Conservation (phyloP, 1,139 yeast genomes). For the Blastobotrys ciferrii region DNA sequence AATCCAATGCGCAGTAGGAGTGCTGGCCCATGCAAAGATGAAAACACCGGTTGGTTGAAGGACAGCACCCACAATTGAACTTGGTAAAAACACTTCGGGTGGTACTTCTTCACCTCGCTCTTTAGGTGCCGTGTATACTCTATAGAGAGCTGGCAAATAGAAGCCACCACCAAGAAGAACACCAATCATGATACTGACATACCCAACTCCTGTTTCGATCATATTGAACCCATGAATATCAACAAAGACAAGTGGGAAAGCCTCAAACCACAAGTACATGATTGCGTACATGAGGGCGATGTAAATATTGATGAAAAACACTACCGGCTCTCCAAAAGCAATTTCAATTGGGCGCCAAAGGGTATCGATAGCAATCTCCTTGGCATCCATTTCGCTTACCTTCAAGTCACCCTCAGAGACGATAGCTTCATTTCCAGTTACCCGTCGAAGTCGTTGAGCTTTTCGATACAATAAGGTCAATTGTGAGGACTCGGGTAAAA, state of each 20-base stretch:
- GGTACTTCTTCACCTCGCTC: slow-evolving; percentile 32
- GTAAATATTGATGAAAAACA: slow-evolving; percentile 40
- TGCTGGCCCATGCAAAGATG: slow-evolving; percentile 57
- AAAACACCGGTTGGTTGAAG: slow-evolving; percentile 50
- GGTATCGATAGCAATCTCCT: slow-evolving; percentile 15
- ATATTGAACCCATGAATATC: slow-evolving; percentile 46
- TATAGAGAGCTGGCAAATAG: slow-evolving; percentile 12
- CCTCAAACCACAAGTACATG: slow-evolving; percentile 58
- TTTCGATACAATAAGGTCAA: slow-evolving; percentile 47
- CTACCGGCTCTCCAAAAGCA: slow-evolving; percentile 18
- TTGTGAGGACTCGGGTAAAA: slow-evolving; percentile 53
- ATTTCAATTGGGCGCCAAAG: slow-evolving; percentile 15
- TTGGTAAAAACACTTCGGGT: slow-evolving; percentile 37
- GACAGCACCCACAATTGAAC: slow-evolving; percentile 50
- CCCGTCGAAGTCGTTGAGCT: slow-evolving; percentile 47
- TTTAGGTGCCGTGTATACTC: slow-evolving; percentile 15
- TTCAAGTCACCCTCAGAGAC: slow-evolving; percentile 9
- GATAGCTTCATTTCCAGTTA: slow-evolving; percentile 33
- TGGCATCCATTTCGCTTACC: slow-evolving; percentile 10
- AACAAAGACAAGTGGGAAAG: slow-evolving; percentile 53
- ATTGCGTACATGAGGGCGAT: slow-evolving; percentile 53
- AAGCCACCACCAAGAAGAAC: slow-evolving; percentile 28
- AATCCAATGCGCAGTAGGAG: slow-evolving; percentile 66
- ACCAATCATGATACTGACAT: slow-evolving; percentile 47
- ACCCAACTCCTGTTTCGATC: slow-evolving; percentile 50